Conservation (phyloP, 2,329 filamentous ascomycete genomes). For the Hymenoscyphus occultus region DNA sequence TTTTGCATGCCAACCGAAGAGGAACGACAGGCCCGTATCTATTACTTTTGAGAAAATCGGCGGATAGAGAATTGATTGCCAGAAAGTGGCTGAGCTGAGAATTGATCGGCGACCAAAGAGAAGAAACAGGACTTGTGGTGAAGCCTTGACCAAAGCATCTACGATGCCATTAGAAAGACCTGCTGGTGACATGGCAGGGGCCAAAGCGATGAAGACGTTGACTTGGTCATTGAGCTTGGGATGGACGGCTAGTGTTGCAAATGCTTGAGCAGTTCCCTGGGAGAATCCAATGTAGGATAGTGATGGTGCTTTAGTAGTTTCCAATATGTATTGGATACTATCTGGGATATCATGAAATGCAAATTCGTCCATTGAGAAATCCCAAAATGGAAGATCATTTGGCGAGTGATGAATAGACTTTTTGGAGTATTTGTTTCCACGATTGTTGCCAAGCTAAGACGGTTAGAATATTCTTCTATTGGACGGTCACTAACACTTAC, state of each 20-base stretch:
- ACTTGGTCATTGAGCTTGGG: conserved; percentile 88
- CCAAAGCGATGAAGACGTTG: conserved; percentile 93
- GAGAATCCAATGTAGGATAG: conserved; percentile 97
- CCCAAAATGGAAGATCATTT: conserved; percentile 78
- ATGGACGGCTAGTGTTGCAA: conserved; percentile 88
- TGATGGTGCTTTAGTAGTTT: conserved; percentile 76
- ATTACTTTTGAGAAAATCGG: conserved; percentile 88
- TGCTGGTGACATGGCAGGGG: conserved; percentile 93
- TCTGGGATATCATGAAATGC: conserved; percentile 97
- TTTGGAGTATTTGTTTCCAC: conserved; percentile 98
- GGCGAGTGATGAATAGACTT: conserved; percentile 79
- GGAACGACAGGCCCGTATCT: conserved; percentile 73
- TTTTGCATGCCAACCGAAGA: conserved; percentile 84
- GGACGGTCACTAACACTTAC: conserved; percentile 44
- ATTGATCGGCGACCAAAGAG: conserved; percentile 91
- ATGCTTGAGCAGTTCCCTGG: conserved; percentile 94
- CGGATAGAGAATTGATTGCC: conserved; percentile 93
- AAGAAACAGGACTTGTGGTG: conserved; percentile 86
- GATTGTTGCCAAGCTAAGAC: conserved; percentile 82
- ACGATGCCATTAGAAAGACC: conserved; percentile 88
- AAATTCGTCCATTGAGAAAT: conserved; percentile 98
- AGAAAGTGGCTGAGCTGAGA: conserved; percentile 90
- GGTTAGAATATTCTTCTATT: conserved; percentile 25
- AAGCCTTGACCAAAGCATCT: conserved; percentile 89
- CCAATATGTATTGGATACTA: conserved; percentile 86